Base-by-base conservation (phyloP, 225 moss, liverwort and hornwort species). In the Sphagnum contortum region DNA sequence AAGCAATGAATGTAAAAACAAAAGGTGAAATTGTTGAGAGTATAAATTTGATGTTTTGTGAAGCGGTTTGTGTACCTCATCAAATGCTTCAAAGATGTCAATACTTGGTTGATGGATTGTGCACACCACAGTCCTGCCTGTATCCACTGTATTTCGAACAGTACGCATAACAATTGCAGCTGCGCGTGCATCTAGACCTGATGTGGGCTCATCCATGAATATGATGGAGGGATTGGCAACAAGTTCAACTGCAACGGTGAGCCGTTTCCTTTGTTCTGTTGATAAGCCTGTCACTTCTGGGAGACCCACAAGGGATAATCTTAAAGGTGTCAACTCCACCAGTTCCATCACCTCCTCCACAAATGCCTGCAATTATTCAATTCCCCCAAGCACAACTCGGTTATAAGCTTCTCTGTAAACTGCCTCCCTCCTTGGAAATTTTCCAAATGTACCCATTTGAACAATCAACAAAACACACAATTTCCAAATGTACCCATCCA, bases 171-270 rank as follows among this genome's bases (percentile, higher is more conserved):
- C 85, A 57, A 85, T 85, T 65, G 85, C 85, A 8, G 85, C 85
- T 0, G 84, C 84, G 3, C 84, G 77, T 0, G 84, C 84, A 67
- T 84, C 84, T 48, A 84, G 59, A 2, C 84, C 84, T 4, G 85
- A 91, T 3, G 91, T 91, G 1, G 91, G 91, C 64, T 91, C 91
- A 59, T 91, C 91, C 91, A 91, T 91, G 54, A 91, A 91, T 44
- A 91, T 88, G 55, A 91, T 91, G 7, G 91, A 91, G 1, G 91
- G 91, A 48, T 91, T 91, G 8, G 91, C 81, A n/a, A 91, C 91
- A 3, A 91, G 80, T 51, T 91, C 91, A 52, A 91, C 91, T 9
- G 91, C 91, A 50, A 91, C 86, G 7, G 91, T 91, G 47, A 91
- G 71, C 0, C 91, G 86, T 61, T 91, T 91, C 47, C 91, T 84